Evolutionary conservation across 1,284 basidiomycete genomes (phyloP).

Genomic region (Hemileccinum hortonii): DNA sequence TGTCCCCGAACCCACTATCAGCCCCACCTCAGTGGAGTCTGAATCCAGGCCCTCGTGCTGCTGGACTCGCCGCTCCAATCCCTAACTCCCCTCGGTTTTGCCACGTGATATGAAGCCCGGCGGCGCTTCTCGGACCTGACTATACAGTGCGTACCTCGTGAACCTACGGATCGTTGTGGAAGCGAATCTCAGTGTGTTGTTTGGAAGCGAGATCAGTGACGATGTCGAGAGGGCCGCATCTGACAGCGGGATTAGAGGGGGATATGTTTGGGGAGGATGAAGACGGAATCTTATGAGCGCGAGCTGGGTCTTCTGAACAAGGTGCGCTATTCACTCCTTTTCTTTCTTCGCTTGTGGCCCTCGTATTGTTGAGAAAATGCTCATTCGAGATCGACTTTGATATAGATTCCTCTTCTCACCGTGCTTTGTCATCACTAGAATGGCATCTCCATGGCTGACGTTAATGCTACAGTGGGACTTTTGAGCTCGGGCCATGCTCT

Average conservation of each 20-base stretch:
- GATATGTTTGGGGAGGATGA: slow-evolving; percentile 31
- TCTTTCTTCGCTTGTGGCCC: neutral
- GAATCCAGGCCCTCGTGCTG: neutral
- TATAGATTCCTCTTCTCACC: neutral
- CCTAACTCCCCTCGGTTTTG: slow-evolving; percentile 9
- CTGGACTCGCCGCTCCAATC: slow-evolving; percentile 15
- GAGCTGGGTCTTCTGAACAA: neutral
- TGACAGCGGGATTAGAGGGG: slow-evolving; percentile 1
- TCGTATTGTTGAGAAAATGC: neutral
- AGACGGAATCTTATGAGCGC: slow-evolving; percentile 16
- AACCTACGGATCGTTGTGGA: slow-evolving; percentile 41
- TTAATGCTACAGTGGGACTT: neutral
- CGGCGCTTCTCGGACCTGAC: slow-evolving; percentile 40
- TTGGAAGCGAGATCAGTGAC: neutral
- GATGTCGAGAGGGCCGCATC: neutral
- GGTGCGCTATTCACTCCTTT: slow-evolving; percentile 4
- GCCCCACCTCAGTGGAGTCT: neutral
- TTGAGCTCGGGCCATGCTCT: slow-evolving; percentile 28
- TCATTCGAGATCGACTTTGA: neutral
- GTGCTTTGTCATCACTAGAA: neutral
- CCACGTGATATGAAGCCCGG: slow-evolving; percentile 26
- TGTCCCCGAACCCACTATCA: neutral
- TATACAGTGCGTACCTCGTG: slow-evolving; percentile 41
- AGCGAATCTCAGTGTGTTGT: slow-evolving; percentile 36
- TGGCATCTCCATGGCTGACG: neutral